A percentile compares a stretch with the other conserved stretches of the same genome.
Evolutionary conservation across 73 alveolate species (phyloP).

Genomic region (Symbiodinium natans): DNA sequence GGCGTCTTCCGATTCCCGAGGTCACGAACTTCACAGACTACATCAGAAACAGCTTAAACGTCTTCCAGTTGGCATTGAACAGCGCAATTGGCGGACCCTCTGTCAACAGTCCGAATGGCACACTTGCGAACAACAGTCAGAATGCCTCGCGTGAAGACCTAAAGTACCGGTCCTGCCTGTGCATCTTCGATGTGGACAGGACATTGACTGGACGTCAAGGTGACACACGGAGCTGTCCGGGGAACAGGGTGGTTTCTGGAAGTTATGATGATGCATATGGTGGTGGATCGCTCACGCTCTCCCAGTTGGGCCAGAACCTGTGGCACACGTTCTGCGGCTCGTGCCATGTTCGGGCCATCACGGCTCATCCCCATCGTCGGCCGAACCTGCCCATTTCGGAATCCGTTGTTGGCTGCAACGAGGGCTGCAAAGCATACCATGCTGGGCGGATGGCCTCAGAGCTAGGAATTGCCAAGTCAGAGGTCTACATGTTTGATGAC

Average conservation of each 20-base stretch:
- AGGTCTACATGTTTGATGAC: slow-evolving; percentile 90
- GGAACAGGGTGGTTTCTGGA: slow-evolving; percentile 39
- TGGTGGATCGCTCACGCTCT: slow-evolving; percentile 33
- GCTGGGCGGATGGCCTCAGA: slow-evolving; percentile 19
- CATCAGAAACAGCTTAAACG: not conserved
- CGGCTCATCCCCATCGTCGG: slow-evolving; percentile 62
- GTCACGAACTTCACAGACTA: not conserved
- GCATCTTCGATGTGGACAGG: slow-evolving; percentile 15
- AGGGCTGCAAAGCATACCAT: slow-evolving; percentile 48
- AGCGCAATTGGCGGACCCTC: not conserved
- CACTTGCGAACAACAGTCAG: not conserved
- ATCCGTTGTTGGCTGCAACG: slow-evolving; percentile 29
- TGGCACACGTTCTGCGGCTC: slow-evolving; percentile 52
- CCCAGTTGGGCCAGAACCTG: slow-evolving; percentile 65
- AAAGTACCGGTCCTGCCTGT: not conserved
- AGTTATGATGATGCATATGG: slow-evolving; percentile 75
- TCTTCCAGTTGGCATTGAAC: not conserved
- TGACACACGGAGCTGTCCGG: slow-evolving; percentile 26
- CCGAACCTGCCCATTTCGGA: slow-evolving; percentile 50
- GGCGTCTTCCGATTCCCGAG: not conserved
- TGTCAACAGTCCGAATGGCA: not conserved
- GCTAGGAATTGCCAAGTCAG: not conserved
- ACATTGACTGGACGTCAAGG: slow-evolving; percentile 47
- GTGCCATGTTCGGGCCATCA: slow-evolving; percentile 54
- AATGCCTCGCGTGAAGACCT: not conserved